phyloP scores from a whole-genome alignment of 2,329 filamentous ascomycete species.

The Sclerotinia minor region DNA sequence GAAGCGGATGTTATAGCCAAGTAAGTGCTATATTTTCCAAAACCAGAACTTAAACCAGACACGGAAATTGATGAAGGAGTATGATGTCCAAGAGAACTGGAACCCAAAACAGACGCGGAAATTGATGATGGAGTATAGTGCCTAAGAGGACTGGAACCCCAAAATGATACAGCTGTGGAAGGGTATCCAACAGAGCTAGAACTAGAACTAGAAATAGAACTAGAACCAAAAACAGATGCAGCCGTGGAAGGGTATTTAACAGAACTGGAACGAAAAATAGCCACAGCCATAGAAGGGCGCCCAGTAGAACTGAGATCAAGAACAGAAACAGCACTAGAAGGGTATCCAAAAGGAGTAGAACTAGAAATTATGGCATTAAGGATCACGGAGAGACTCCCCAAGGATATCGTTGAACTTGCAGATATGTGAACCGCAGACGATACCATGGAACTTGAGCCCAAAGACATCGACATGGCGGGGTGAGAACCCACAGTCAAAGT shows the following conservation, averaged over 20 bases:
- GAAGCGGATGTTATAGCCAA: slow-evolving; percentile 15
- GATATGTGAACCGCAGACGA: slow-evolving; percentile 14
- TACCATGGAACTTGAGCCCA: slow-evolving; percentile 6
- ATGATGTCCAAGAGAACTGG: slow-evolving; percentile 15
- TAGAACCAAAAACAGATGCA: no score
- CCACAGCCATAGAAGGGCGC: neutral
- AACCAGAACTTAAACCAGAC: slow-evolving; percentile 5
- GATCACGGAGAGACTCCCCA: slow-evolving; percentile 1
- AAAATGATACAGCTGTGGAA: no score
- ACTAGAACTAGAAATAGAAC: no score
- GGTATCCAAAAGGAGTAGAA: slow-evolving; percentile 25
- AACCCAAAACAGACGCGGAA: neutral
- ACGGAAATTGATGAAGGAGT: neutral
- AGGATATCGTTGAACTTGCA: slow-evolving; percentile 22
- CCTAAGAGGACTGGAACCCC: slow-evolving; percentile 4
- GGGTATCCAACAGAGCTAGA: no score
- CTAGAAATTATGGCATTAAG: slow-evolving; percentile 21
- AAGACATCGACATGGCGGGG: neutral
- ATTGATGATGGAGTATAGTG: slow-evolving; percentile 7
- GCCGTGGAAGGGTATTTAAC: no score
- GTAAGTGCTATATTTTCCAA: slow-evolving; percentile 8
- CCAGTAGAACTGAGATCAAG: slow-evolving; percentile 18
- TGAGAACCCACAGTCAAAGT: slow-evolving; percentile 3
- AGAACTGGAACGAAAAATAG: no score
- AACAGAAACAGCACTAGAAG: slow-evolving; percentile 2